Evolutionary conservation across 495 filamentous ascomycete species (phyloP).

Genomic region (Aspergillus avenaceus): DNA sequence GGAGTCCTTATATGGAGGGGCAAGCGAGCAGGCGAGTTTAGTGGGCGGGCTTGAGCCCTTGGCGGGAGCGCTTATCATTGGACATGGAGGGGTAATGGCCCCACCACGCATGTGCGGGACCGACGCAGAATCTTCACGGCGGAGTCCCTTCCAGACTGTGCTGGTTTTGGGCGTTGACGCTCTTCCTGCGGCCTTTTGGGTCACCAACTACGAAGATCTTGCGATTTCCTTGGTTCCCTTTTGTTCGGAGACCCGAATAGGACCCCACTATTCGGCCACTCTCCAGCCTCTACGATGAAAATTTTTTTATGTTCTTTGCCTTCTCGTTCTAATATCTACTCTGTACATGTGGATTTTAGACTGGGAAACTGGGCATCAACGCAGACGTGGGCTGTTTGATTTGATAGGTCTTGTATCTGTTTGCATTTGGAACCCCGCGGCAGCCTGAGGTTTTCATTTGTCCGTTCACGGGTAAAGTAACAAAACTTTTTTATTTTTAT

Average conservation of each 20-base stretch:
- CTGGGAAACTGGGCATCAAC: slow-evolving; percentile 41
- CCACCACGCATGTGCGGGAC: slow-evolving; percentile 22
- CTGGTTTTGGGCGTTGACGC: slow-evolving; percentile 5
- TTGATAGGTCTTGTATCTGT: slow-evolving; percentile 18
- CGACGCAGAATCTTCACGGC: slow-evolving; percentile 38
- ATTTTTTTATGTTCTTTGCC: slow-evolving; percentile 23
- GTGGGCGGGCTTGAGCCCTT: slow-evolving; percentile 42
- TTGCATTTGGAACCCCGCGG: slow-evolving; percentile 28
- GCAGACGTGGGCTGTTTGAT: slow-evolving; percentile 29
- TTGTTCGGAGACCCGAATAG: slow-evolving; percentile 9
- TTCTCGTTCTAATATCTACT: slow-evolving; percentile 10
- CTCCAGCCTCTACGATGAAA: slow-evolving; percentile 12
- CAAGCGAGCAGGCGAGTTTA: slow-evolving; percentile 46
- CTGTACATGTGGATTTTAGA: slow-evolving; percentile 14
- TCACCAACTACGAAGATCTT: not conserved
- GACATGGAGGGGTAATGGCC: slow-evolving; percentile 22
- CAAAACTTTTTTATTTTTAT: too few relatives aligned
- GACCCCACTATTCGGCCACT: slow-evolving; percentile 17
- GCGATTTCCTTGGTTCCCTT: slow-evolving; percentile 29
- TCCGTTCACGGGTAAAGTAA: slow-evolving; percentile 3
- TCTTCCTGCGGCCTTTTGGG: slow-evolving; percentile 1
- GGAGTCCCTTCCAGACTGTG: slow-evolving; percentile 10
- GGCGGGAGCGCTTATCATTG: slow-evolving; percentile 23
- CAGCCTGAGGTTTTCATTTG: slow-evolving; percentile 13
- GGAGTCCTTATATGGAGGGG: slow-evolving; percentile 52